These are phyloP conservation scores for Gossypium turneri DNA, from an alignment of 345 rosid species.

Conservation along the genomic window DNA sequence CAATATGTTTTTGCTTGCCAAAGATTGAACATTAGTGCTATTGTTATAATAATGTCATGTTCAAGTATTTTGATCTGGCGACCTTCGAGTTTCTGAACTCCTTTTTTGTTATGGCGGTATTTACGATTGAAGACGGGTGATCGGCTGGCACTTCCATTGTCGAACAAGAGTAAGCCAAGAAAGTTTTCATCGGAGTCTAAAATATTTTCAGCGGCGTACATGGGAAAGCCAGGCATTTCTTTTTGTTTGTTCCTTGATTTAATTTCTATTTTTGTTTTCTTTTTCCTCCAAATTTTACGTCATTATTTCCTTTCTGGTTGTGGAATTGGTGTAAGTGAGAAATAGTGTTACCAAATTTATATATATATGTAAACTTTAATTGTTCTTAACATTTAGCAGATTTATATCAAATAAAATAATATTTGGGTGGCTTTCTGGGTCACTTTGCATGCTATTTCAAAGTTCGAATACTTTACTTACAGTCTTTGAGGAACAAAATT, in stretches of 20 bases:
- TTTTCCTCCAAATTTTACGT: neutral
- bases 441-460: neutral
- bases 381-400: constrained; percentile 1
- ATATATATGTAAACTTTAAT: neutral
- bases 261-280: neutral
- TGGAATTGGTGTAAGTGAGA: neutral
- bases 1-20: neutral
- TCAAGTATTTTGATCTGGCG: neutral
- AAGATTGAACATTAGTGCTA: neutral
- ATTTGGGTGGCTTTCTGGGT: neutral
- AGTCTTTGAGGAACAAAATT: neutral
- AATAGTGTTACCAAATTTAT: neutral
- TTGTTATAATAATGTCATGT: neutral
- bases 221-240: constrained; percentile 57
- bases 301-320: neutral
- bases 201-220: constrained; percentile 39
- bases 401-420: neutral
- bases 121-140: neutral
- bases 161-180: too few species aligned
- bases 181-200: neutral
- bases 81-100: neutral
- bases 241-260: too few species aligned
- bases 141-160: neutral
- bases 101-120: neutral
- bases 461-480: neutral